Conservation (phyloP, 306 rosid species). For the Dalbergia cultrata region DNA sequence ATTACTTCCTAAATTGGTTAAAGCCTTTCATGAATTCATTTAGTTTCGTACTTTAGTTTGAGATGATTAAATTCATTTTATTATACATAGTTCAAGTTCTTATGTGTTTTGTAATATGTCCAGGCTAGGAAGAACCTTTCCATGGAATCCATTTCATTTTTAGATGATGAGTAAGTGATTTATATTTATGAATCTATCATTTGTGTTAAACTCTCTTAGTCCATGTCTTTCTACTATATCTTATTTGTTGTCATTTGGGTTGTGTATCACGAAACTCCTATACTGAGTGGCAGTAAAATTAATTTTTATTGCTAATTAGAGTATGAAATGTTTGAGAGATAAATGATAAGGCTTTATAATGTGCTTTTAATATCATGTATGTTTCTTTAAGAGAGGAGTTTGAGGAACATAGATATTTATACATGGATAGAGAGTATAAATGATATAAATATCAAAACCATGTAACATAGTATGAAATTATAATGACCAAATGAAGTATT, state of each 20-base stretch:
- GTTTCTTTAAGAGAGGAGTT: constrained; percentile 1
- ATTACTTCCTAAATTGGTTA: constrained; percentile 37
- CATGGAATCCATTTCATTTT: constrained; percentile 76
- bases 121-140: constrained; percentile 97
- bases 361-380: neutral
- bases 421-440: neutral
- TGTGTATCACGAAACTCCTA: constrained; percentile 31
- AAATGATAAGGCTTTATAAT: constrained; percentile 21
- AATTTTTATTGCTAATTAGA: constrained; percentile 25
- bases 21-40: constrained; percentile 24
- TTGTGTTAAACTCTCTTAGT: constrained; percentile 28
- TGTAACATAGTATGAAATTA: neutral
- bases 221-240: neutral
- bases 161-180: constrained; percentile 80
- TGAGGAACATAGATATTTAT: neutral
- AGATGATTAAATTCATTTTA: constrained; percentile 29
- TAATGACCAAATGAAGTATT: neutral
- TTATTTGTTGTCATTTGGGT: constrained; percentile 1
- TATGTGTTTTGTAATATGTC: constrained; percentile 29
- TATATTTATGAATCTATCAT: constrained; percentile 15
- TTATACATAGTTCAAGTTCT: constrained; percentile 17
- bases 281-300: neutral
- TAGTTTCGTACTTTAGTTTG: constrained; percentile 24
- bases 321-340: constrained; percentile 30
- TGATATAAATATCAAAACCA: constrained; percentile 14